Evolutionary conservation across 345 rosid species (phyloP).

Genomic region (Clausena lansium): DNA sequence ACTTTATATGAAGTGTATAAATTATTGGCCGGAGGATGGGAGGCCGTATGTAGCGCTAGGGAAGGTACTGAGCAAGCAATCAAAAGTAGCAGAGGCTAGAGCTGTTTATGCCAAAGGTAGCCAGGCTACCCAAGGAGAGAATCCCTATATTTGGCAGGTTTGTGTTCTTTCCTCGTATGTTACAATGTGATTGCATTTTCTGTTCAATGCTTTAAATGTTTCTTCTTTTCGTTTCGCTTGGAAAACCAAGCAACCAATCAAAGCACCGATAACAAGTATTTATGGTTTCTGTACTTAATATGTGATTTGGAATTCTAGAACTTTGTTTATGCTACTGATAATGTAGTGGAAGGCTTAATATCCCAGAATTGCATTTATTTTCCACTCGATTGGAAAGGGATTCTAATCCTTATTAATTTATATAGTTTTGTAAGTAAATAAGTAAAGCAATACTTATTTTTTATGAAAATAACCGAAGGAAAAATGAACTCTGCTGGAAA

Average conservation of each 20-base stretch:
- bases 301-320: background rate
- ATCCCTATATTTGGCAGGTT: slow-evolving; percentile 98
- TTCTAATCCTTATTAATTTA: background rate
- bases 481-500: background rate
- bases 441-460: background rate
- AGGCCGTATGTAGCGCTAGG: slow-evolving; percentile 85
- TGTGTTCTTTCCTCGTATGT: slow-evolving; percentile 3
- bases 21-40: slow-evolving; percentile 96
- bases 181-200: background rate
- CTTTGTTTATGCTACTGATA: slow-evolving; percentile 2
- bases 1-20: slow-evolving; percentile 56
- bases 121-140: slow-evolving; percentile 95
- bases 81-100: slow-evolving; percentile 61
- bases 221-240: background rate
- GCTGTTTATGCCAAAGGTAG: slow-evolving; percentile 81
- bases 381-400: background rate
- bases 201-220: background rate
- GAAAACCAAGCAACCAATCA: background rate
- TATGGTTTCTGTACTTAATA: too few relatives aligned
- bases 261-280: background rate
- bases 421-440: background rate
- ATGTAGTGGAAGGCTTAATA: background rate
- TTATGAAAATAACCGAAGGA: background rate
- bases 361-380: background rate
- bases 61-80: slow-evolving; percentile 74